Percentiles rank a stretch among this genome's conserved stretches.
Evolutionary conservation across 73 alveolate genomes (phyloP).

Genomic region (Tetrahymena malaccensis): DNA sequence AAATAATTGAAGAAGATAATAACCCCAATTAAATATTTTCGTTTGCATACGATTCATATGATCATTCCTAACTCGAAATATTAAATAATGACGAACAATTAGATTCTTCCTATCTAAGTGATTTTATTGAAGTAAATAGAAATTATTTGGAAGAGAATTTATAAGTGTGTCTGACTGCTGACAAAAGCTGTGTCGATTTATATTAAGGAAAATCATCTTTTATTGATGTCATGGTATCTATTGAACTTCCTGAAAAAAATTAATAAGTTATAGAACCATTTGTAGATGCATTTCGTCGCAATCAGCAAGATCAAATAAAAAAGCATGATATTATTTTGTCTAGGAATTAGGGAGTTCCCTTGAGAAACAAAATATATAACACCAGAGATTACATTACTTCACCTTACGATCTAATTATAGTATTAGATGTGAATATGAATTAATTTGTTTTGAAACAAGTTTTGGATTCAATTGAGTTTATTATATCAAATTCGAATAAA

Average conservation of each 20-base stretch:
- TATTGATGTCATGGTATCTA: background rate
- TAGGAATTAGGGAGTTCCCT: background rate
- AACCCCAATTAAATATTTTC: background rate
- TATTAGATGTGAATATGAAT: background rate
- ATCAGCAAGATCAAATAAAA: background rate
- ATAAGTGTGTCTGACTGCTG: background rate
- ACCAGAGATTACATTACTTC: background rate
- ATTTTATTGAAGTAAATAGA: background rate
- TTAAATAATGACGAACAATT: background rate
- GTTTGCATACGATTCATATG: background rate
- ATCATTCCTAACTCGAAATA: background rate
- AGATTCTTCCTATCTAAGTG: background rate
- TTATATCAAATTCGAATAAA: background rate
- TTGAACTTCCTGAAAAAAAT: background rate
- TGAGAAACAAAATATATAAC: background rate
- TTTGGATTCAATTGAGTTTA: background rate
- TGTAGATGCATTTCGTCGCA: background rate
- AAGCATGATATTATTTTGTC: background rate
- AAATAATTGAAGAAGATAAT: background rate
- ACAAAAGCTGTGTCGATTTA: background rate
- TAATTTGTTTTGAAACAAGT: background rate
- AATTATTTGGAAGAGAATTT: background rate
- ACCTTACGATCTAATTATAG: background rate
- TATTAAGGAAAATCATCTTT: background rate
- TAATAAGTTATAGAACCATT: background rate